Evolutionary conservation across 2,329 filamentous ascomycete genomes (phyloP), one percentile per base, ranked within the genome.

Genomic region (Stagonosporopsis vannaccii): DNA sequence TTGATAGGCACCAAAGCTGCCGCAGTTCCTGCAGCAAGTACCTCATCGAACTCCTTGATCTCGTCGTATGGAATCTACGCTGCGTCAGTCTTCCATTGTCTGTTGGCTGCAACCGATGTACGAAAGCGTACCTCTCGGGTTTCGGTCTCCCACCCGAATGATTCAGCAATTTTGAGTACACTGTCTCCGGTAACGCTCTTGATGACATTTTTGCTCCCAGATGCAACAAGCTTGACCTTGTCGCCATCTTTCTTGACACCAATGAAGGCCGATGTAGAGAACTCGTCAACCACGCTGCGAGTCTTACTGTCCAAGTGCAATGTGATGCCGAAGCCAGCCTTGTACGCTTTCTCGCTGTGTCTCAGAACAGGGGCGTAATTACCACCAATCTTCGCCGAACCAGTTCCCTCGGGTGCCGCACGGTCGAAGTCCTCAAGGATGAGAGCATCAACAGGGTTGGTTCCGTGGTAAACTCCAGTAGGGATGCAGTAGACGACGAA

Each of bases 401-500:
- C 94, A 0, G 91, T 96, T 0, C 94, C 94, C 68, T 92, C 87
- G 1, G 95, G 94, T n/a, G 94, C 94, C 0, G 93, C 86, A 26
- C 94, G 90, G 76, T 98, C 94, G 73, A 98, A 98, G 26, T 95
- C 89, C 70, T 98, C 94, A 2, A 98, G 83, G 57, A 98, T 90
- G 49, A 97, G 80, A 1, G 90, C 91, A 70, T 90, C 88, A n/a
- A 97, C 92, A 0, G 94, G 91, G 66, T 92, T 87, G 0, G 89
- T 86, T 33, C 95, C 94, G 77, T 98, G 94, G 80, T 97, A 98
- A 15, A 97, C 92, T 7, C 94, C 94, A 0, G 92, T 96, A 0
- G 94, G 94, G 74, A 97, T 83, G 11, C 96, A 93, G 72, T 90
- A 98, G 23, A 98, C 92, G 59, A 85, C 86, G 71, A 98, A 96